Evolutionary conservation across 768 basidiomycete genomes (phyloP).

Genomic region (Boletus pseudopeckii): DNA sequence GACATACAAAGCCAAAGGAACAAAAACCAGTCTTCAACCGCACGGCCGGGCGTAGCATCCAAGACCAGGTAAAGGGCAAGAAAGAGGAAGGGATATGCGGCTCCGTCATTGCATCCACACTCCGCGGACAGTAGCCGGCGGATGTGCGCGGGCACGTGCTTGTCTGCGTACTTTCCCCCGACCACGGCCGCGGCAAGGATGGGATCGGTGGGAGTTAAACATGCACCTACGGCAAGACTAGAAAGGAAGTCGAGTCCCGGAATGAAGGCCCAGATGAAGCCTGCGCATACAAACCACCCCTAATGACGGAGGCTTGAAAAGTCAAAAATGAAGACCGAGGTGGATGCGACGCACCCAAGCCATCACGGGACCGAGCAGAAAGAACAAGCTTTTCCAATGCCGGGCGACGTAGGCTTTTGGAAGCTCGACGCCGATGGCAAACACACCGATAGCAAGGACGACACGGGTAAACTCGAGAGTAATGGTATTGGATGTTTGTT

Average conservation of each 20-base stretch:
- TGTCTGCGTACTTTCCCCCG: constrained; percentile 96
- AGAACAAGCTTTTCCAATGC: constrained; percentile 90
- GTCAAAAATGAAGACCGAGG: not conserved
- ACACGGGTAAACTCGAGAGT: constrained; percentile 89
- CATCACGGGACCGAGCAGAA: constrained; percentile 81
- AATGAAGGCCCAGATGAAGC: constrained; percentile 86
- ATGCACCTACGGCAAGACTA: constrained; percentile 85
- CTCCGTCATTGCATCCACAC: constrained; percentile 94
- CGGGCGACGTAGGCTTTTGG: constrained; percentile 91
- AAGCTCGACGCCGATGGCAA: constrained; percentile 96
- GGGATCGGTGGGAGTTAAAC: constrained; percentile 79
- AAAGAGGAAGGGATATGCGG: constrained; percentile 92
- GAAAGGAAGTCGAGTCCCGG: constrained; percentile 89
- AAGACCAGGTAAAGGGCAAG: constrained; percentile 85
- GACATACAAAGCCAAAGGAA: constrained; percentile 80
- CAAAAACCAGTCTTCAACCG: constrained; percentile 86
- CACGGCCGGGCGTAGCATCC: constrained; percentile 55
- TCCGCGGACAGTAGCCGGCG: constrained; percentile 66
- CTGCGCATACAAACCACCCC: constrained; percentile 95
- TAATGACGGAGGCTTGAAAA: constrained; percentile 26
- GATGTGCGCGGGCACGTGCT: constrained; percentile 88
- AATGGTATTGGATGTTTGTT: constrained; percentile 60
- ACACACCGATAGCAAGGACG: constrained; percentile 93
- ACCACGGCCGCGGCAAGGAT: constrained; percentile 51
- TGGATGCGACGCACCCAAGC: constrained; percentile 59